phyloP scores from a whole-genome alignment of 108 stramenopile genomes.

The Hondaea fermentalgiana region DNA sequence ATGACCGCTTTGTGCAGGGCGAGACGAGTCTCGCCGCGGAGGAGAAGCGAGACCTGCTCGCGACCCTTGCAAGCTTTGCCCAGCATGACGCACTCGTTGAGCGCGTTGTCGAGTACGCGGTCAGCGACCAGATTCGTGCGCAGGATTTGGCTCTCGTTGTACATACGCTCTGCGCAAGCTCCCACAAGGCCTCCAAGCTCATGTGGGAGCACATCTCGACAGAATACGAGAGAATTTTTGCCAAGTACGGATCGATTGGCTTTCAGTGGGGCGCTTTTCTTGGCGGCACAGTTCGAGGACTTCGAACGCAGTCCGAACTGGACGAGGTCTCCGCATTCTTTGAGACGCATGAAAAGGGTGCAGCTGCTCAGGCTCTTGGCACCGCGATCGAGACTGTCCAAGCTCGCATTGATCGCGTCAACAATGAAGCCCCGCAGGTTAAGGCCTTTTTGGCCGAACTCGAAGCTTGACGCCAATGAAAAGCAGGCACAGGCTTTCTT shows the following conservation, averaged over 20 bases:
- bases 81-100: background rate
- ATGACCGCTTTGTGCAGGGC: background rate
- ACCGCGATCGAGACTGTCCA: background rate
- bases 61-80: background rate
- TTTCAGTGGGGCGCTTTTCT: background rate
- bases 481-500: too few relatives aligned
- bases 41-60: slow-evolving; percentile 1
- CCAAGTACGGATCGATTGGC: background rate
- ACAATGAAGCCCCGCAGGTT: background rate
- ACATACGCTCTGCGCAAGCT: background rate
- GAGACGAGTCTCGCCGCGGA: background rate
- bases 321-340: background rate
- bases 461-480: too few relatives aligned
- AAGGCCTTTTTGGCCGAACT: background rate
- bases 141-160: background rate
- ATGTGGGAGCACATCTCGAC: background rate
- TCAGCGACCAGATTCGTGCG: background rate
- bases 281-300: background rate
- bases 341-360: background rate
- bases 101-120: background rate
- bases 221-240: background rate
- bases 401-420: background rate
- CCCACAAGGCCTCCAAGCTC: background rate
- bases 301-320: background rate
- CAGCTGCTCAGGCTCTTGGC: background rate